These are phyloP conservation scores for Stemphylium vesicarium DNA, from an alignment of 2,329 filamentous ascomycete species.

Conservation along the genomic window DNA sequence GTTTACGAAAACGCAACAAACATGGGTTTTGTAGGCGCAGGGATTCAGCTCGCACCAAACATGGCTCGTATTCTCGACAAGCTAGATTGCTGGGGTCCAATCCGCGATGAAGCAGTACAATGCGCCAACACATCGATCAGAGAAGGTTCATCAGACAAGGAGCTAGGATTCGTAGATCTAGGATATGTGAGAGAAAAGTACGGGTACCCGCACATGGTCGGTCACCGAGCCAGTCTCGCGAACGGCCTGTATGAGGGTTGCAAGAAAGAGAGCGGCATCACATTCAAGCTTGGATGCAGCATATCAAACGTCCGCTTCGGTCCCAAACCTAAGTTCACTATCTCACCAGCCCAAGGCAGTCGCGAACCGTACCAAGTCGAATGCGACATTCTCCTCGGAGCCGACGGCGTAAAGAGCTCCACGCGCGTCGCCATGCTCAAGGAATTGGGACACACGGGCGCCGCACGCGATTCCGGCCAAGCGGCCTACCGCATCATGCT, in stretches of 20 bases:
- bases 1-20: conserved; percentile 76
- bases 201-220: conserved; percentile 79
- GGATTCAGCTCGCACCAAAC: conserved; percentile 84
- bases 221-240: conserved; percentile 76
- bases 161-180: conserved; percentile 74
- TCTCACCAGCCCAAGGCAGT: conserved; percentile 59
- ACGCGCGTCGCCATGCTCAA: conserved; percentile 61
- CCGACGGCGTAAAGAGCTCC: conserved; percentile 58
- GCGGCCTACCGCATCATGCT: conserved; percentile 83
- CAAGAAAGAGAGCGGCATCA: conserved; percentile 64
- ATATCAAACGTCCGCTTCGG: conserved; percentile 63
- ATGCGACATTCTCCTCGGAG: conserved; percentile 54
- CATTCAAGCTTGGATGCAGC: conserved; percentile 69
- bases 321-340: conserved; percentile 65
- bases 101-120: conserved; percentile 73
- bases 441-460: conserved; percentile 57
- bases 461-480: conserved; percentile 73
- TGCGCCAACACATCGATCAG: conserved; percentile 75
- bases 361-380: conserved; percentile 62
- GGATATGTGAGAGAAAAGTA: conserved; percentile 71
- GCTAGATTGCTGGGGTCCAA: conserved; percentile 74
- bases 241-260: conserved; percentile 74
- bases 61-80: conserved; percentile 77
- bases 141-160: conserved; percentile 71
- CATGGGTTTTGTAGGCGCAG: conserved; percentile 82